Percentiles rank a stretch among this genome's conserved stretches.
These are phyloP conservation scores for Termitomyces sp. DNA, from an alignment of 1,284 basidiomycete species.

Conservation along the genomic window DNA sequence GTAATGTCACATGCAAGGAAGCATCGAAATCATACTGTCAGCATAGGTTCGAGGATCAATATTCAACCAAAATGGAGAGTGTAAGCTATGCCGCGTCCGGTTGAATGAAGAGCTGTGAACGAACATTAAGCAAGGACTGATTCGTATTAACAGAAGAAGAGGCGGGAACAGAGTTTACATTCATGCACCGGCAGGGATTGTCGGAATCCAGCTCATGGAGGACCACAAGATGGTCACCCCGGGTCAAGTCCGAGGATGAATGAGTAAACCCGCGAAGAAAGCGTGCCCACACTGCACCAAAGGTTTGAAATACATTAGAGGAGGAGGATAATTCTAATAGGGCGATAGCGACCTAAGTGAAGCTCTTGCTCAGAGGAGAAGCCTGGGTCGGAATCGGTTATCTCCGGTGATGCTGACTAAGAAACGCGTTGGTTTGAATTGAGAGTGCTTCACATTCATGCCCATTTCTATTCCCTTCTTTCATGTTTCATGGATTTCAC, in stretches of 20 bases:
- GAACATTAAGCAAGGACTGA: not conserved
- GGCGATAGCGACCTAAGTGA: not conserved
- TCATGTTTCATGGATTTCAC: conserved; percentile 29
- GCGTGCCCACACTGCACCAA: not conserved
- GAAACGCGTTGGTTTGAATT: conserved; percentile 17
- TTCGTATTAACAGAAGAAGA: not conserved
- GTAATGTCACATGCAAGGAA: not conserved
- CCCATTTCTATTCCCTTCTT: not conserved
- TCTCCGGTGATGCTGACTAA: conserved; percentile 16
- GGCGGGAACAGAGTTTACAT: conserved; percentile 8
- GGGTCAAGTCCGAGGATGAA: not conserved
- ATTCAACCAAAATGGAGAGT: not conserved
- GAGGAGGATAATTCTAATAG: not conserved
- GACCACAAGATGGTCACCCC: not conserved
- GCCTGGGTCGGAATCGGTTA: conserved; percentile 1
- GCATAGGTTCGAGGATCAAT: conserved; percentile 4
- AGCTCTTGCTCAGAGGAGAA: too few species aligned
- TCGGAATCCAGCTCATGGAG: conserved; percentile 3
- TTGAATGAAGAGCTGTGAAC: not conserved
- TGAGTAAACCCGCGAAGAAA: not conserved
- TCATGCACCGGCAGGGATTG: not conserved
- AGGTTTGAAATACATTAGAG: not conserved
- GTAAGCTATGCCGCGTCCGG: not conserved
- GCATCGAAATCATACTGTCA: conserved; percentile 10
- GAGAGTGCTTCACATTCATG: not conserved